Percentiles rank a stretch among this genome's conserved stretches.
Evolutionary conservation across 1,139 yeast species (phyloP).

Genomic region (Pichia norvegensis): DNA sequence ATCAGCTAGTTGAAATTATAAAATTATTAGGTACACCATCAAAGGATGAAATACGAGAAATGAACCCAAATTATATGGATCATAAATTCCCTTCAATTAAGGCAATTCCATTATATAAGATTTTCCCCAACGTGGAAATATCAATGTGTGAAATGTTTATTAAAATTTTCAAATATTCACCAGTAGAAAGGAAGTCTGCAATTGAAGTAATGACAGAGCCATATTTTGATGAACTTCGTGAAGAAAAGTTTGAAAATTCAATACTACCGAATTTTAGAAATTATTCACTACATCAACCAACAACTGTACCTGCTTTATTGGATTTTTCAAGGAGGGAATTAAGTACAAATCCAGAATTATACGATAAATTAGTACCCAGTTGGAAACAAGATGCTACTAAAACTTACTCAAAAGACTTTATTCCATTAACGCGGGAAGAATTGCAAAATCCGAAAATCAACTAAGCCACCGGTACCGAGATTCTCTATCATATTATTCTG

Average conservation of each 20-base stretch:
- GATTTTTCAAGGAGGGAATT: conserved; percentile 26
- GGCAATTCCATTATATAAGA: conserved; percentile 82
- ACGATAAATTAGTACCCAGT: conserved; percentile 22
- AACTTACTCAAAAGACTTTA: conserved; percentile 15
- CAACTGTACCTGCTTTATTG: conserved; percentile 23
- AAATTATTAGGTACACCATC: conserved; percentile 94
- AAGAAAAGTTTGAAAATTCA: conserved; percentile 32
- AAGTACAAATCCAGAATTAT: conserved; percentile 22
- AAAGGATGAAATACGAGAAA: conserved; percentile 81
- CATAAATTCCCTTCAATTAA: conserved; percentile 94
- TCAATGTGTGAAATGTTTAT: conserved; percentile 61
- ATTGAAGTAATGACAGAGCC: conserved; percentile 60
- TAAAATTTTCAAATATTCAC: conserved; percentile 65
- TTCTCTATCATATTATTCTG: neutral
- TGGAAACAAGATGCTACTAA: conserved; percentile 23
- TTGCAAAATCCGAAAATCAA: conserved; percentile 19
- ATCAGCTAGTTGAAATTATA: conserved; percentile 93
- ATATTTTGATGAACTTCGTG: conserved; percentile 70
- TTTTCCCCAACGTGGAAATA: conserved; percentile 57
- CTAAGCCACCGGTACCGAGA: neutral
- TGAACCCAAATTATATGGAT: conserved; percentile 97
- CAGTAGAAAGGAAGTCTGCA: conserved; percentile 62
- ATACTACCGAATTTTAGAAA: conserved; percentile 25
- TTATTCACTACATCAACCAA: conserved; percentile 18
- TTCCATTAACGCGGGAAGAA: conserved; percentile 24